Base-by-base conservation (phyloP, 73 alveolate species). In the Symbiodinium natans region DNA sequence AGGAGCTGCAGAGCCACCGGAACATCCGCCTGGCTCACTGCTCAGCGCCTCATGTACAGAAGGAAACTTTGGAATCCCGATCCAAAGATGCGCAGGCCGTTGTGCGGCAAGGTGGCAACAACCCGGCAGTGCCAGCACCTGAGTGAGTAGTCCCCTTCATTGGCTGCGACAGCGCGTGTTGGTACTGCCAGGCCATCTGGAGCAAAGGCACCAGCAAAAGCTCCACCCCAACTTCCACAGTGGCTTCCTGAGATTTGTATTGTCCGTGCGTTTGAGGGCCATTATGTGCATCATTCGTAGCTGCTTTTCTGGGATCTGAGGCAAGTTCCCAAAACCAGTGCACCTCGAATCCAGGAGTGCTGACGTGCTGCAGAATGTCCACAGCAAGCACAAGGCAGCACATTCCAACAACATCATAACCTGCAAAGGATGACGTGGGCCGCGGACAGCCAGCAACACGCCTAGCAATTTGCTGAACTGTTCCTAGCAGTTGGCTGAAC, bases 1-100 rank as follows among this genome's bases (percentile, higher is more conserved):
- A 90, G 96, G 96, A 68, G 52, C 46, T 90, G 42, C 96, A 90
- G n/a, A 90, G 87, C 48, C 96, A 71, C 52, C 96, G 96, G 54
- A 90, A 90, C 96, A 90, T 90, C 33, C 96, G 96, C 34, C 96
- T 90, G 43, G 94, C 42, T 4, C 21, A 46, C 13, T 9, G 59
- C 59, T 46, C 59, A 46, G 59, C 59, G 6, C 59, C n/a, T 46
- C 13, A 9, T 46, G 59, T n/a, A n/a, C n/a, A n/a, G n/a, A n/a
- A n/a, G n/a, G n/a, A n/a, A n/a, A n/a, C n/a, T n/a, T n/a, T n/a
- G n/a, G n/a, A n/a, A 46, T 9, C 59, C 59, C 13, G 59, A 13
- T 13, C 13, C 13, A 46, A 13, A 6, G 59, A 46, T 46, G 59
- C 59, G 13, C 59, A 46, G 59, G 80, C 80, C 19, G 80, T 63